Evolutionary conservation across 2,329 filamentous ascomycete species (phyloP), one percentile per base, ranked within the genome.

Genomic region (Fusarium lyarnte): DNA sequence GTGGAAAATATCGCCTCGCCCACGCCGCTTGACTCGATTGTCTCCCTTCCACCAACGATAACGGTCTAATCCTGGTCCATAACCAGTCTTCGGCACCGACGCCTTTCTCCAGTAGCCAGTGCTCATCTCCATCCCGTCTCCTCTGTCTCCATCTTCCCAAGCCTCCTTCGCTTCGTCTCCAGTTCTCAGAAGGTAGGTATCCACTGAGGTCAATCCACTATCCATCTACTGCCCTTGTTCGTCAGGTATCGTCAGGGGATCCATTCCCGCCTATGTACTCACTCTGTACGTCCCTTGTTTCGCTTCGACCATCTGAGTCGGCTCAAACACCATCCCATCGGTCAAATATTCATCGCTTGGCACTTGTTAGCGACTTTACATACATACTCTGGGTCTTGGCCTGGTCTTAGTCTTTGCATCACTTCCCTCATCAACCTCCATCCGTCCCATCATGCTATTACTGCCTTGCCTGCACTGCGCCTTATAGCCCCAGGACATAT

Each of bases 41-140:
- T 57, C 41, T 52, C 65, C 71, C 76, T 77, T 77, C 76, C 77
- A 78, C 77, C 77, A 78, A 78, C 77, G 69, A 69, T 51, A 78
- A 49, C 31, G 25, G 64, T 61, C 43, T 42, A 63, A 73, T 66
- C 76, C 76, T 43, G 63, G 76, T 62, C 62, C 69, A 42, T 70
- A 55, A 29, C 68, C 58, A 70, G 42, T 74, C 61, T 61, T 49
- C 54, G 54, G 54, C 29, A 47, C 54, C 31, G 41, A 49, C 41
- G 23, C 27, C 23, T 35, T 25, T 58, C 29, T 58, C n/a, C 41
- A 36, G 41, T 58, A 58, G 35, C 41, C 54, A 58, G 36, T 36
- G 31, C 41, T 58, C 53, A 27, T 57, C 53, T 47, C 53, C 29
- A 57, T 57, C 53, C 53, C 39, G 53, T 47, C 53, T 46, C 25